phyloP scores from a whole-genome alignment of 306 rosid genomes.

The Cucumis melo region DNA sequence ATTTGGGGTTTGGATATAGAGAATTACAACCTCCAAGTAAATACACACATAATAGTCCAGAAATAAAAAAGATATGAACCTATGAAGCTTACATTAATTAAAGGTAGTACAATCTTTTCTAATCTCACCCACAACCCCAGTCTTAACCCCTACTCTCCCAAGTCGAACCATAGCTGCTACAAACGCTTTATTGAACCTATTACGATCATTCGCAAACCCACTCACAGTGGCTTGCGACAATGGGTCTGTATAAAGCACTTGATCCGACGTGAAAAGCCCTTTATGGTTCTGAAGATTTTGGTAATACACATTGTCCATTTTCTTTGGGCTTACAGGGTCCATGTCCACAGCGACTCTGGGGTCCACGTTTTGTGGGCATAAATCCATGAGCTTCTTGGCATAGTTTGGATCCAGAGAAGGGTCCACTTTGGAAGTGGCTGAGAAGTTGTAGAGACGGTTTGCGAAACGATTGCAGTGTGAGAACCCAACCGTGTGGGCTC shows the following conservation, averaged over 20 bases:
- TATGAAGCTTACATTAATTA: not conserved
- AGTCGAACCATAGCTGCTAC: constrained; percentile 33
- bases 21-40: no score
- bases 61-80: no score
- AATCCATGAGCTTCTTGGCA: constrained; percentile 15
- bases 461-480: constrained; percentile 39
- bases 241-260: constrained; percentile 26
- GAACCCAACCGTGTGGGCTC: constrained; percentile 54
- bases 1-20: no score
- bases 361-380: constrained; percentile 25
- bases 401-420: constrained; percentile 21
- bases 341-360: constrained; percentile 17
- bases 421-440: constrained; percentile 21
- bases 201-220: constrained; percentile 11
- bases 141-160: constrained; percentile 44
- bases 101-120: constrained; percentile 28
- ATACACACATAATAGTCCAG: no score
- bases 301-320: constrained; percentile 30
- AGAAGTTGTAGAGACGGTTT: constrained; percentile 24
- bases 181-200: constrained; percentile 24
- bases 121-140: constrained; percentile 24
- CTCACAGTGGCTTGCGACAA: constrained; percentile 21
- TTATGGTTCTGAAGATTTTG: constrained; percentile 16
- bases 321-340: constrained; percentile 17
- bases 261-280: constrained; percentile 35